Evolutionary conservation across 2,329 filamentous ascomycete species (phyloP).

Genomic region (Alternaria novae-zelandiae): DNA sequence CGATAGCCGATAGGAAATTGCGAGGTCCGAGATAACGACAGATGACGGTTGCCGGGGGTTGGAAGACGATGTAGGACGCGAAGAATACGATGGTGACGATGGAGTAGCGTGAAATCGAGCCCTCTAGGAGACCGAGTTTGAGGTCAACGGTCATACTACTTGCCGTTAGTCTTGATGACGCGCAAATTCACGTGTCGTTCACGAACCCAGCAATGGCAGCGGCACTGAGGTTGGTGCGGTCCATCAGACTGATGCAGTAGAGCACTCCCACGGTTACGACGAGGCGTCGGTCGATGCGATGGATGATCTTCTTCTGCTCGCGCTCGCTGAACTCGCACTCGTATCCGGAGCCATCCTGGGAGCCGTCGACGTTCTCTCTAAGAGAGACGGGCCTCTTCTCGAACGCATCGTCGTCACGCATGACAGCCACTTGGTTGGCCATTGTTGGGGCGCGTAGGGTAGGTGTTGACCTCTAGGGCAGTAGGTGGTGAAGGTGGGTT

Average conservation of each 20-base stretch:
- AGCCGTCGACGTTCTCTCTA: conserved; percentile 34
- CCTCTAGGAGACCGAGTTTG: conserved; percentile 32
- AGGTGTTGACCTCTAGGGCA: neutral
- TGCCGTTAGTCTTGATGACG: conserved; percentile 25
- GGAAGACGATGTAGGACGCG: conserved; percentile 52
- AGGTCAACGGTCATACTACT: conserved; percentile 50
- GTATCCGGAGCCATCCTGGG: conserved; percentile 27
- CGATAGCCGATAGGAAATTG: conserved; percentile 44
- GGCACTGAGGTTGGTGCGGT: conserved; percentile 76
- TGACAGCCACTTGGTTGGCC: conserved; percentile 14
- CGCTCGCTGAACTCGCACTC: conserved; percentile 59
- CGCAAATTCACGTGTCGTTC: neutral
- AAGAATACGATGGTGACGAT: conserved; percentile 65
- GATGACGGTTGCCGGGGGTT: conserved; percentile 50
- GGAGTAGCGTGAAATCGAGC: conserved; percentile 50
- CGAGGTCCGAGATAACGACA: conserved; percentile 51
- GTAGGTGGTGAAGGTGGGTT: conserved; percentile 6
- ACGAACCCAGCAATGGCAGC: conserved; percentile 72
- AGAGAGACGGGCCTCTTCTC: conserved; percentile 31
- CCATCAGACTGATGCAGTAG: conserved; percentile 80
- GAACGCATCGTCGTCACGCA: conserved; percentile 28
- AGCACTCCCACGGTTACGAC: conserved; percentile 60
- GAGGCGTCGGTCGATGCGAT: conserved; percentile 68
- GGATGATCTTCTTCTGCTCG: conserved; percentile 72
- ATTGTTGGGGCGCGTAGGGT: conserved; percentile 2